These are phyloP conservation scores for Debaryomycetaceae sp. DNA, from an alignment of 1,139 yeast genomes.

Conservation along the genomic window DNA sequence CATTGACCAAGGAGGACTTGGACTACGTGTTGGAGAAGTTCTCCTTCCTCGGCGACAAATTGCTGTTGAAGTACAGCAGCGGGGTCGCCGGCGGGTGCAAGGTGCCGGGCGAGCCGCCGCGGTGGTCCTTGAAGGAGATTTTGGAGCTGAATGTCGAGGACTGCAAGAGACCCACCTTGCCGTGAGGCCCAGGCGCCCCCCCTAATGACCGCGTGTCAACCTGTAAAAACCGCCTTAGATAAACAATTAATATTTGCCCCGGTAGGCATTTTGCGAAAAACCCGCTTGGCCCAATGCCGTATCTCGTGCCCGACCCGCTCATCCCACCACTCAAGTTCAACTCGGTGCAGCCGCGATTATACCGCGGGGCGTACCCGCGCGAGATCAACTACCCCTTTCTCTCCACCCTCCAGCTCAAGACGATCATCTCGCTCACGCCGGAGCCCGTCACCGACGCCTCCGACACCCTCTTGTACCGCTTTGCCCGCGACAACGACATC, in stretches of 20 bases:
- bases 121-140: slow-evolving; percentile 77
- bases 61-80: slow-evolving; percentile 73
- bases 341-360: slow-evolving; percentile 63
- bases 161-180: slow-evolving; percentile 41
- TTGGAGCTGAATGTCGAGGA: slow-evolving; percentile 70
- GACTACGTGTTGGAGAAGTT: slow-evolving; percentile 72
- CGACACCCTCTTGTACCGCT: slow-evolving; percentile 47
- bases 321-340: slow-evolving; percentile 83
- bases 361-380: slow-evolving; percentile 86
- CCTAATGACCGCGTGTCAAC: too few relatives aligned
- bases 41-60: slow-evolving; percentile 74
- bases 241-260: too few relatives aligned
- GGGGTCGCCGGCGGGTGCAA: slow-evolving; percentile 69
- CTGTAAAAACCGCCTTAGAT: too few relatives aligned
- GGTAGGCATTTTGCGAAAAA: neutral
- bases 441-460: slow-evolving; percentile 55
- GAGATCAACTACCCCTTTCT: slow-evolving; percentile 70
- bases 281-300: slow-evolving; percentile 5
- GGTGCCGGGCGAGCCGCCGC: slow-evolving; percentile 56
- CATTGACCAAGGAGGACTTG: slow-evolving; percentile 89
- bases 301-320: slow-evolving; percentile 31
- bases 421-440: slow-evolving; percentile 79
- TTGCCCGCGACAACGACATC: slow-evolving; percentile 47
- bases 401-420: slow-evolving; percentile 59
- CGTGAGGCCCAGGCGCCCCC: too few relatives aligned